These are phyloP conservation scores for Alternaria longipes DNA, from an alignment of 2,329 filamentous ascomycete species.

Conservation along the genomic window DNA sequence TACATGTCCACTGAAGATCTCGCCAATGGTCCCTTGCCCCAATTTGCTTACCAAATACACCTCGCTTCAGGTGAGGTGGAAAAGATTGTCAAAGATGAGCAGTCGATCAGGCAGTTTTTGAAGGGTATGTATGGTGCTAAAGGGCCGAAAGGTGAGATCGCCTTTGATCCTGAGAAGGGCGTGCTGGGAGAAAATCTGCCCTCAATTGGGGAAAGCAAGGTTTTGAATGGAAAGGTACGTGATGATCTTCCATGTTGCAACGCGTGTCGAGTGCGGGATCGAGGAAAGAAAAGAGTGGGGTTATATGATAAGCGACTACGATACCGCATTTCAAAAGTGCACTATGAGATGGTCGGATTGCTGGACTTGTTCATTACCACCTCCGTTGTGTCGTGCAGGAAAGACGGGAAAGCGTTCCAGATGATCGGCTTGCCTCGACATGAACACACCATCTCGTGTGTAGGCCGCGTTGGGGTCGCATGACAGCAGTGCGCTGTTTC, in stretches of 20 bases:
- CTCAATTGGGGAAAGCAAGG: constrained; percentile 63
- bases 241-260: constrained; percentile 12
- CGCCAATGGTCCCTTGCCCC: constrained; percentile 66
- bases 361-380: constrained; percentile 5
- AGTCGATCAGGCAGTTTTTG: constrained; percentile 75
- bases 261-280: constrained; percentile 7
- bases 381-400: constrained; percentile 5
- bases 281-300: not conserved
- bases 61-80: constrained; percentile 70
- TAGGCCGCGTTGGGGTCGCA: not conserved
- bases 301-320: not conserved
- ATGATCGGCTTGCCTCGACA: constrained; percentile 9
- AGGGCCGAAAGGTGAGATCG: constrained; percentile 63
- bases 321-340: not conserved
- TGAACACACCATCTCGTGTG: not conserved
- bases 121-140: constrained; percentile 74
- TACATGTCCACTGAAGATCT: constrained; percentile 69
- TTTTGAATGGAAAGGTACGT: constrained; percentile 69
- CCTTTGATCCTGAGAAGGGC: constrained; percentile 69
- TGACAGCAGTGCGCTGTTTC: constrained; percentile 10
- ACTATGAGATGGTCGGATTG: not conserved
- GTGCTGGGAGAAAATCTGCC: constrained; percentile 70
- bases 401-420: not conserved
- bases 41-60: constrained; percentile 87
- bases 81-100: constrained; percentile 60